Evolutionary conservation across 2,329 filamentous ascomycete genomes (phyloP), one percentile per base, ranked within the genome.

Genomic region (Scedosporium aurantiacum): DNA sequence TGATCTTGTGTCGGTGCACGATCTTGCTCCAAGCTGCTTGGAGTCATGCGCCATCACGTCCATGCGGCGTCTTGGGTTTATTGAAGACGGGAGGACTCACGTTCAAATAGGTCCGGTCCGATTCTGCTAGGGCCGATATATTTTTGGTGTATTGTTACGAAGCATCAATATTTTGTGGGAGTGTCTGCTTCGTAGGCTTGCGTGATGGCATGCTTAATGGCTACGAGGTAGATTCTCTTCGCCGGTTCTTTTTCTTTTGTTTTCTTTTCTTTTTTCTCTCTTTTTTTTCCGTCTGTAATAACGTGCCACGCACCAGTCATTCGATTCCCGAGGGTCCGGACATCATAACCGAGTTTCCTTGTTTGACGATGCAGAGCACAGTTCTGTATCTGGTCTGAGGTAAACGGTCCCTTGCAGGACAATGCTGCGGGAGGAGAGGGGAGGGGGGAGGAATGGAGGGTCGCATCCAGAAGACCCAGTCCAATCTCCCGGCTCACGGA

Each of bases 381-480:
- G 27, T 45, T 58, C 57, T 47, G 40, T 10, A 58, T 58, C 40
- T 45, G 58, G 58, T 32, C 43, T 60, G 41, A 23, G 25, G 10
- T 32, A 25, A 18, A 16, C 58, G 23, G 58, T 60, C 25, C 58
- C 58, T 60, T 60, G 58, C 58, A 60, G 58, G 10, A 50, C 40
- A 27, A 47, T 40, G 27, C 32, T 27, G 47, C 25, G 41, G 58
- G 14, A 32, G 23, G 57, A 47, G 43, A n/a, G 21, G 18, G 23
- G 21, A 52, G 23, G 23, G 21, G 23, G 50, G 12, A 47, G 23
- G 50, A 23, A 54, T 23, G 50, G 50, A 54, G 23, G 50, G 50
- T 54, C 23, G 50, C 12, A 54, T 54, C n/a, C 50, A 18, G 12
- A 47, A 27, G 50, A 54, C 50, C 54, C 54, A 57, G 54, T 57